phyloP scores from a whole-genome alignment of 2,329 filamentous ascomycete genomes.

The Fusarium domesticum region DNA sequence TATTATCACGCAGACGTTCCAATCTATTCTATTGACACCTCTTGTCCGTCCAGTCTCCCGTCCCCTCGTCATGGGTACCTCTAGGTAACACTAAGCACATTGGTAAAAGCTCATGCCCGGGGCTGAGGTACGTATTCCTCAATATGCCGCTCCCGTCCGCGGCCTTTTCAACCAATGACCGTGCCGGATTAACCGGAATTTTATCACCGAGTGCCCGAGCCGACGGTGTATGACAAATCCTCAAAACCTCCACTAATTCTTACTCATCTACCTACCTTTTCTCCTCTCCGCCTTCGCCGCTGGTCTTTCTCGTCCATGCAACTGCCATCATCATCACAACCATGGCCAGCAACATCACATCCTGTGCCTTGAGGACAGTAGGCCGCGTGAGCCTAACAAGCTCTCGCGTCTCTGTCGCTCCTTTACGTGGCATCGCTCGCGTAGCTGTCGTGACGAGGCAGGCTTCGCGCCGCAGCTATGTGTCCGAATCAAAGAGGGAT shows the following conservation, averaged over 20 bases:
- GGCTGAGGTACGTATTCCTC: slow-evolving; percentile 4
- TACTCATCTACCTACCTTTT: slow-evolving; percentile 6
- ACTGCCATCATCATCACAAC: slow-evolving; percentile 22
- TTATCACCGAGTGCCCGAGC: slow-evolving; percentile 39
- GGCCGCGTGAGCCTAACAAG: slow-evolving; percentile 55
- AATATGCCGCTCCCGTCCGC: slow-evolving; percentile 14
- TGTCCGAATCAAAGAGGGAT: slow-evolving; percentile 76
- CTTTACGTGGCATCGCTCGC: slow-evolving; percentile 30
- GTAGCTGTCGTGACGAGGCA: slow-evolving; percentile 30
- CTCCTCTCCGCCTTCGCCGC: slow-evolving; percentile 18
- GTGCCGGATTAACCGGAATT: slow-evolving; percentile 17
- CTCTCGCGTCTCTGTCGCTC: slow-evolving; percentile 36
- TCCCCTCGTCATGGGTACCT: not conserved
- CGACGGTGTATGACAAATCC: slow-evolving; percentile 38
- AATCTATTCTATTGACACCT: not conserved
- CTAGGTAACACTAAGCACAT: no score
- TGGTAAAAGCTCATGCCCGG: no score
- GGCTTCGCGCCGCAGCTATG: slow-evolving; percentile 62
- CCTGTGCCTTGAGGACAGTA: slow-evolving; percentile 71
- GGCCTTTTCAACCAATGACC: slow-evolving; percentile 32
- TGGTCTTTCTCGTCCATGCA: slow-evolving; percentile 23
- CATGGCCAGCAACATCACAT: slow-evolving; percentile 65
- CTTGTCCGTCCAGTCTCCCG: not conserved
- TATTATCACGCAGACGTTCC: no score
- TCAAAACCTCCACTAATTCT: slow-evolving; percentile 24